Base-by-base conservation (phyloP, 179 eudicot genomes). In the Silene coronaria region DNA sequence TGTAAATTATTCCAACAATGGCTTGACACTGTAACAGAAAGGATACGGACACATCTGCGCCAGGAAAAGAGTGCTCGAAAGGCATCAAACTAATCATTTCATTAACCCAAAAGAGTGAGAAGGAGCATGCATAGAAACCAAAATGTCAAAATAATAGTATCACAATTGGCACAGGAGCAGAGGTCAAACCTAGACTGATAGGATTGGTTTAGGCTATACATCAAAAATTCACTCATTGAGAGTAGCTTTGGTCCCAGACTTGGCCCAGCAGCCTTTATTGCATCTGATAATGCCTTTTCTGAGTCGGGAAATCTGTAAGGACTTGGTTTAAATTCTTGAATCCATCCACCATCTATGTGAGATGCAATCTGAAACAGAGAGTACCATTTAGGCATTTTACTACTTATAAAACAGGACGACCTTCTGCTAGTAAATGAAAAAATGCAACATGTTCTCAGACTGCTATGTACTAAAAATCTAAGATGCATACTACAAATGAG, bases 211-310 rank as follows among this genome's bases (percentile, higher is more conserved):
- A 88, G 87, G 88, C 98, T 96, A 75, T 92, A 88, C 92, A 96
- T 93, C 80, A 96, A 80, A 84, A 85, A 96, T 89, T 96, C 97
- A 81, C 99, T 96, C 98, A 96, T 96, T 36, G 96, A 90, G 65
- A 93, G 91, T 78, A 96, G 80, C 55, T 61, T 51, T 59, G 97
- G 96, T 30, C 99, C 99, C 85, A 96, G 82, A 57, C 84, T 76
- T 63, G 91, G 81, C 77, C 99, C 99, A 75, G 98, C 99, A 75
- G 97, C 97, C 79, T 87, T 89, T 81, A 93, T 82, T 74, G 99
- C 98, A 88, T 93, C 94, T 51, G 75, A 77, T 72, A 90, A 70
- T 23, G 89, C 94, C 88, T 88, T 89, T 55, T 82, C 83, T 42
- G 97, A 63, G 65, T 96, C 88, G 8, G 98, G 99, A 78, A 96